Evolutionary conservation across 208 protist species (phyloP), one percentile per base, ranked within the genome.

Genomic region (Wallacemonas sp.): DNA sequence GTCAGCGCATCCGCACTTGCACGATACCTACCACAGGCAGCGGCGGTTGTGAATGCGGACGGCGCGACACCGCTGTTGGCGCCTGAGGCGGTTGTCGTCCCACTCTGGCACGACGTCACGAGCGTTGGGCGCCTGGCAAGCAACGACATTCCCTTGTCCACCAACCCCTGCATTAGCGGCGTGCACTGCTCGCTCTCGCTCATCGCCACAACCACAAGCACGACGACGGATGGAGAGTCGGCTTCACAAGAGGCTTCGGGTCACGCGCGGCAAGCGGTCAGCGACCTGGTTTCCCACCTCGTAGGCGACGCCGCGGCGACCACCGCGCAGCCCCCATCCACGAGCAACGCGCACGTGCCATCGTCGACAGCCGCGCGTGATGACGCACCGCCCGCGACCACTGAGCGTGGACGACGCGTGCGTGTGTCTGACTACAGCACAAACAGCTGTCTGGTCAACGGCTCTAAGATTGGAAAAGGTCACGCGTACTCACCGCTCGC

Each of bases 391-490:
- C 36, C 10, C n/a, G 2, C 3, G 36, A 3, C 36, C 37, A 1
- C n/a, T 24, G 2, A 27, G 30, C 39, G 30, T 1, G 15, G 2
- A 15, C n/a, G 29, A 38, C n/a, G 29, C 27, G 50, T 86, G 8
- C 13, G 72, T 4, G 41, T 88, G 15, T 74, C 75, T n/a, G 81
- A 88, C 66, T 67, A 65, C 60, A 88, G 81, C 78, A 79, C 46
- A n/a, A 91, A 91, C 52, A 76, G 78, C 6, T 79, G 74, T 54
- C 3, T 62, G 9, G 71, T 87, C 29, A 76, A 81, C 24, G 71
- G 76, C 8, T 4, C 12, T 26, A 13, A 21, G 10, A 46, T 90
- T 1, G 83, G 83, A 17, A 84, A 79, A 17, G 75, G 75, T 2
- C 5, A 45, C 8, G 29, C 45, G 1, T 68, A 60, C 42, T 21